Conservation (phyloP, 2,329 filamentous ascomycete genomes). For the Cercospora zeina region DNA sequence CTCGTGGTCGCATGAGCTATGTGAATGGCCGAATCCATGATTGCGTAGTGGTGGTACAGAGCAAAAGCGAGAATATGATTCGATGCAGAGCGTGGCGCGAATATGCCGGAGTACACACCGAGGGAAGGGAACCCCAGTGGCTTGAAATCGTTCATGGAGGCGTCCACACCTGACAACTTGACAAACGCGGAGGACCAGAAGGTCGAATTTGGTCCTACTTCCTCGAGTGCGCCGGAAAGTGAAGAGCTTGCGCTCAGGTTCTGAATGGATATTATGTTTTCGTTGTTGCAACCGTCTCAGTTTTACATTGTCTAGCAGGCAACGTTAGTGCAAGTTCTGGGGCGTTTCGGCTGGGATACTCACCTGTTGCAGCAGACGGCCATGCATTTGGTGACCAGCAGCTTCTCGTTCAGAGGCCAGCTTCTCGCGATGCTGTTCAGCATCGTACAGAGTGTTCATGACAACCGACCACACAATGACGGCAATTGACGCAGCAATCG, state of each 20-base stretch:
- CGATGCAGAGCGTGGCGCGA: neutral
- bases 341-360: neutral
- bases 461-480: slow-evolving; percentile 16
- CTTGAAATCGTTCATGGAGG: neutral
- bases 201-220: neutral
- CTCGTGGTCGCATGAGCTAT: neutral
- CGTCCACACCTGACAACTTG: neutral
- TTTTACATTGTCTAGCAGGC: neutral
- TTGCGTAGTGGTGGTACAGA: neutral
- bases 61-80: neutral
- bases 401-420: slow-evolving; percentile 3
- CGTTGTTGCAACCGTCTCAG: neutral
- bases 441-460: slow-evolving; percentile 16
- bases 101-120: neutral
- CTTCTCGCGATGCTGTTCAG: slow-evolving; percentile 15
- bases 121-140: neutral
- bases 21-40: neutral
- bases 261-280: neutral
- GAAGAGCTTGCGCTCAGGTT: neutral
- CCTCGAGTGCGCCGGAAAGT: neutral
- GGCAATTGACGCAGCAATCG: slow-evolving; percentile 14
- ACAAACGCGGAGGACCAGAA: neutral
- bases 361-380: neutral
- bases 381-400: slow-evolving; percentile 3
- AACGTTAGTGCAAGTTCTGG: neutral